Evolutionary conservation across 106 monocot species (phyloP), one percentile per base, ranked within the genome.

Genomic region (Dioscorea alata): DNA sequence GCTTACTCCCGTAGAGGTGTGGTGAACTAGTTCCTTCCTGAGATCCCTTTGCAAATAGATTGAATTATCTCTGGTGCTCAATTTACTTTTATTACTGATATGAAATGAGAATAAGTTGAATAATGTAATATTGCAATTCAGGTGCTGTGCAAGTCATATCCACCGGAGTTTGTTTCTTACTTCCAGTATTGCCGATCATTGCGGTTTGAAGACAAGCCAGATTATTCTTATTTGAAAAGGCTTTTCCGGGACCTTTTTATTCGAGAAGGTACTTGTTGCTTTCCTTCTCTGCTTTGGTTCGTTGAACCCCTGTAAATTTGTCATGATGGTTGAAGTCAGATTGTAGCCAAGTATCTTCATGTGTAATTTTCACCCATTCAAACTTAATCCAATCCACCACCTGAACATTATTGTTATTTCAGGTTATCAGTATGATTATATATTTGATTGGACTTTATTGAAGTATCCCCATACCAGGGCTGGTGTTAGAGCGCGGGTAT

Each of bases 1-100:
- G 88, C 72, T 88, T 8, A 91, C 91, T 69, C 79, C 94, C 23
- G 85, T 91, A 35, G 94, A 94, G 91, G 94, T 94, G 73, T 54
- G 69, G 35, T 12, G 23, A 42, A 42, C 10, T 42, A 32, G 32
- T 16, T 49, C 12, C 16, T 13, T 16, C 18, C 19, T 65, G 50
- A n/a, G 64, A 6, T 42, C 0, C 42, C 42, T 42, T 6, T 3
- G 10, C 10, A 10, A 42, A 42, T 6, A 42, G 42, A 42, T 42
- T 42, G 10, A 6, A 42, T 42, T 42, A 42, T 42, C 9, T 42
- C 42, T 42, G 42, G 10, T 42, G 42, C 4, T 42, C 42, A 42
- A 42, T 2, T 42, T 42, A 42, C 42, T 42, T 8, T 42, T 42
- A 10, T 6, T 42, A 42, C 42, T 10, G 28, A 28, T 28, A 28